Evolutionary conservation across 371 early-diverging fungal species (phyloP).

Genomic region (Capillidium heterosporum): DNA sequence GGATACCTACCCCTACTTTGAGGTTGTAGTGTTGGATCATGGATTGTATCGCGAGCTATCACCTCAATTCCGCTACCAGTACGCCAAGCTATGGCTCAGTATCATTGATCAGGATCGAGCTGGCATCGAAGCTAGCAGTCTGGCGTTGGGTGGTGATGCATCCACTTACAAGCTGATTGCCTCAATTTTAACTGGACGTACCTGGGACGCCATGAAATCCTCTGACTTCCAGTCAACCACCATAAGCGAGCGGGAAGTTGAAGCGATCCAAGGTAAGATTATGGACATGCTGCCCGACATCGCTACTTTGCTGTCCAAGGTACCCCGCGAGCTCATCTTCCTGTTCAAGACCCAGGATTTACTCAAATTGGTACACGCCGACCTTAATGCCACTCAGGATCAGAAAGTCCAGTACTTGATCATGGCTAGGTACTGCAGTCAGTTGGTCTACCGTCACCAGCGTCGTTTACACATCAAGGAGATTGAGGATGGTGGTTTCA

Average conservation of each 20-base stretch:
- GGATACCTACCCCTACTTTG: constrained; percentile 28
- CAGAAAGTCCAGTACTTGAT: background rate
- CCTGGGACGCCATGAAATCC: constrained; percentile 45
- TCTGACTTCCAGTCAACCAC: constrained; percentile 19
- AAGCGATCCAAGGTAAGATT: constrained; percentile 25
- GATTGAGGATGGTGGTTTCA: no score
- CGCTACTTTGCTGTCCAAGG: constrained; percentile 49
- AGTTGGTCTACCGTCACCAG: background rate
- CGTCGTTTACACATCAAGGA: no score
- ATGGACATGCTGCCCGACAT: constrained; percentile 41
- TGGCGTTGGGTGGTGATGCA: constrained; percentile 35
- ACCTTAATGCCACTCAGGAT: background rate
- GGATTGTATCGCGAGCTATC: constrained; percentile 75
- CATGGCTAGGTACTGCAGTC: background rate
- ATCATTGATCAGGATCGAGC: constrained; percentile 59
- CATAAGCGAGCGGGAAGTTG: constrained; percentile 18
- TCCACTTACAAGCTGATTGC: constrained; percentile 68
- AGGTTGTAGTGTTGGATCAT: constrained; percentile 79
- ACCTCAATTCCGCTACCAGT: constrained; percentile 55
- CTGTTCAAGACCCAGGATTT: constrained; percentile 83
- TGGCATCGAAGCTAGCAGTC: constrained; percentile 32
- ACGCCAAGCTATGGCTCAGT: constrained; percentile 74
- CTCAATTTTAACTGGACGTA: constrained; percentile 66
- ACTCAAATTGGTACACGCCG: constrained; percentile 12
- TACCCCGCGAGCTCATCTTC: constrained; percentile 62